phyloP scores from a whole-genome alignment of 495 filamentous ascomycete genomes.

The Aspergillus bertholletiae region DNA sequence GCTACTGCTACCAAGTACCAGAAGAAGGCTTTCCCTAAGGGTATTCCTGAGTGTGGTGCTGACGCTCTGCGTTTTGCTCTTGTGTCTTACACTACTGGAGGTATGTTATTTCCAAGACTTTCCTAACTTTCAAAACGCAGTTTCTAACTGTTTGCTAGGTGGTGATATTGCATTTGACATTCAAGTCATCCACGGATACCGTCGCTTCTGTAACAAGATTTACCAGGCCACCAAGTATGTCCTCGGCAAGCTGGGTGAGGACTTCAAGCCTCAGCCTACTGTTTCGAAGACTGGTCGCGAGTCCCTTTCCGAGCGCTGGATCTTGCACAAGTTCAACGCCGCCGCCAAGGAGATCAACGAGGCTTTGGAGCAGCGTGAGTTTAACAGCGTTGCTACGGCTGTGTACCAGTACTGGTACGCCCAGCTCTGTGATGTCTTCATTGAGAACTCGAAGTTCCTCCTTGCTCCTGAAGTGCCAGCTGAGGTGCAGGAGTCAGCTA shows the following conservation, averaged over 20 bases:
- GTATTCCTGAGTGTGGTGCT: constrained; percentile 83
- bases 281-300: constrained; percentile 59
- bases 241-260: constrained; percentile 68
- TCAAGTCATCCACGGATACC: constrained; percentile 78
- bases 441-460: constrained; percentile 76
- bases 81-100: constrained; percentile 80
- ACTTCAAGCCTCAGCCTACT: constrained; percentile 62
- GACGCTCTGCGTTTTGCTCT: constrained; percentile 83
- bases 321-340: constrained; percentile 72
- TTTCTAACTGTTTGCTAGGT: constrained; percentile 29
- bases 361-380: constrained; percentile 66
- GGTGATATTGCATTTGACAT: constrained; percentile 84
- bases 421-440: constrained; percentile 64
- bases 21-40: constrained; percentile 72
- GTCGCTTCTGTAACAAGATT: constrained; percentile 89
- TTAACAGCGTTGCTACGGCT: constrained; percentile 59
- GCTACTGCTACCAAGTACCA: constrained; percentile 71
- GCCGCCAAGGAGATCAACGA: constrained; percentile 74
- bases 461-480: constrained; percentile 55
- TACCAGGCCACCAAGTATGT: constrained; percentile 89
- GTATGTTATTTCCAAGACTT: constrained; percentile 32
- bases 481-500: constrained; percentile 56
- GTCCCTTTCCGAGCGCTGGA: constrained; percentile 78
- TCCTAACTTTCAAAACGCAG: neutral
- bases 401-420: constrained; percentile 69